Base-by-base conservation (phyloP, 768 basidiomycete species). In the Piloderma croceum region DNA sequence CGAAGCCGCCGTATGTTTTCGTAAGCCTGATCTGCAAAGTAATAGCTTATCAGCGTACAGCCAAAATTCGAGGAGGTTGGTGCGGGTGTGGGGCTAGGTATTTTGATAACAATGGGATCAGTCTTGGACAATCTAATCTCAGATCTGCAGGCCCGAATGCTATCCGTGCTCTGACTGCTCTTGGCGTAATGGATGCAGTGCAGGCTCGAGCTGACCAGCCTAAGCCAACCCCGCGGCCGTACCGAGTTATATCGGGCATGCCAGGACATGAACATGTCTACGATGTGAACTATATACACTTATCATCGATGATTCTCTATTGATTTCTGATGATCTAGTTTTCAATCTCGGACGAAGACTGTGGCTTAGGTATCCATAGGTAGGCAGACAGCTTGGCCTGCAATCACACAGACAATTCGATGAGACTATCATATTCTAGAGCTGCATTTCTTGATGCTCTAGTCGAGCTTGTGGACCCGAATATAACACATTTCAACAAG, bases 71-170 rank as follows among this genome's bases (percentile, higher is more conserved):
- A 62, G 19, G 73, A 77, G 54, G 62, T 76, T 29, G 76, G 77
- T 7, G 74, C 75, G n/a, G 75, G 74, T 9, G 68, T 79, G 31
- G 71, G 66, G 13, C 44, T 79, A 17, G 75, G 74, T 72, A 37
- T 13, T 12, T 20, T 19, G 12, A 5, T 13, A 29, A 17, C 35
- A 19, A 17, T 37, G 19, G 18, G 11, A 24, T 21, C 29, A 12
- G 27, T 35, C 32, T 38, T 36, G 34, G 18, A 10, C 37, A 23
- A 12, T 38, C 9, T 3, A 13, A 7, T n/a, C 24, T 25, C 33
- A 20, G 13, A 24, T n/a, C 22, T 17, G 11, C 29, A 76, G 73
- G 76, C 1, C 66, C 73, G 2, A 79, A 79, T 51, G 71, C 71
- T 6, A 47, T 75, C 6, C 65, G 65, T 12, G 69, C 70, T 2